Base-by-base conservation (phyloP, 495 filamentous ascomycete genomes). In the Tuber brumale region DNA sequence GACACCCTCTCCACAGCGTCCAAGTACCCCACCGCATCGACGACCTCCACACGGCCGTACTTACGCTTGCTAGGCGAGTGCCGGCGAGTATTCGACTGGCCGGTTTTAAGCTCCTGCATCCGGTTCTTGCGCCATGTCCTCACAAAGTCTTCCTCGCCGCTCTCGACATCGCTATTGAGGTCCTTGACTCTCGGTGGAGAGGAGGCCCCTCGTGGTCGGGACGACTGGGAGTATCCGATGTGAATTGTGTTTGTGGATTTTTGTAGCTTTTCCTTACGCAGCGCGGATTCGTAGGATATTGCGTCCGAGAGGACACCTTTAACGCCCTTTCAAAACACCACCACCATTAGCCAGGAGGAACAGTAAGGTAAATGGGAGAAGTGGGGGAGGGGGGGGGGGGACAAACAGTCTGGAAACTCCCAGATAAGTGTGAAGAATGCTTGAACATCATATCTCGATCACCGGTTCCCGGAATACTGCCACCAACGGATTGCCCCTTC, bases 271-370 rank as follows among this genome's bases (percentile, higher is more conserved):
- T 79, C 73, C 78, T 85, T 87, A 79, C 91, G 91, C 72, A 90
- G 90, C 18, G 94, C 93, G 73, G 90, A 89, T 84, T 97, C 94
- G 82, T 94, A 98, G 73, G 92, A 91, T 77, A 92, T 89, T 39
- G 95, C 95, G 82, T 99, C 95, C 79, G 96, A 94, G 77, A 99
- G 97, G 84, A 99, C 95, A 79, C 95, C 95, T 86, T 98, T 98
- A 74, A 97, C 96, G 41, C 95, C 95, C n/a, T 96, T 96, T 37
- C 85, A 23, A 39, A 46, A 14, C 18, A 48, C 8, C 41, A 44
- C 14, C 46, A 46, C n/a, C 10, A 48, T 61, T 73, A 57, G 43
- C 37, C 18, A 18, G 51, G 41, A 74, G 23, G 42, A 23, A 83
- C 35, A 74, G 76, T 80, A 81, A 87, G 85, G 72, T 88, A 83